Evolutionary conservation across 2,329 filamentous ascomycete genomes (phyloP).

Genomic region (Alternaria solani): DNA sequence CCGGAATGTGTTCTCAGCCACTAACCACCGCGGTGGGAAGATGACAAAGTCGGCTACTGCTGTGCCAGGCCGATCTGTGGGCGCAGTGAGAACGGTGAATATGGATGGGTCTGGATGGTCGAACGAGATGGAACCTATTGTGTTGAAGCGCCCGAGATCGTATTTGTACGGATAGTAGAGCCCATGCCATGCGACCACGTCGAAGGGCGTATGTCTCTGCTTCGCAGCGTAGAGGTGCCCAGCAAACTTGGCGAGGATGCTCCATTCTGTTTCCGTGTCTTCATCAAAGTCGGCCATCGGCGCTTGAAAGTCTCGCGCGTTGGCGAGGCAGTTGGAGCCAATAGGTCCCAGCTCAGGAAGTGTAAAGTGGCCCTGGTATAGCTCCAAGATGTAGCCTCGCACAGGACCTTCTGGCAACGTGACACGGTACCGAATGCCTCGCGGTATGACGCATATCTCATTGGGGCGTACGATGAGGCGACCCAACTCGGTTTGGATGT

Average conservation of each 20-base stretch:
- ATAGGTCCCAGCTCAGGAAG: conserved; percentile 73
- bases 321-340: conserved; percentile 71
- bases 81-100: conserved; percentile 72
- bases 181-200: conserved; percentile 77
- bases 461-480: conserved; percentile 70
- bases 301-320: conserved; percentile 69
- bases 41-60: conserved; percentile 75
- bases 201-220: conserved; percentile 73
- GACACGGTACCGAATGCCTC: conserved; percentile 71
- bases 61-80: conserved; percentile 62
- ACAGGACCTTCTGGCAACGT: conserved; percentile 66
- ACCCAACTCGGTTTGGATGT: conserved; percentile 74
- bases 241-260: conserved; percentile 68
- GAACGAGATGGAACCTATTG: conserved; percentile 63
- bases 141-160: conserved; percentile 66
- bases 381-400: conserved; percentile 72
- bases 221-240: conserved; percentile 67
- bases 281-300: conserved; percentile 67
- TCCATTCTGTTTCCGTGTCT: conserved; percentile 63
- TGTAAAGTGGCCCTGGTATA: conserved; percentile 70
- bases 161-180: conserved; percentile 70
- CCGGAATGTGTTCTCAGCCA: conserved; percentile 73
- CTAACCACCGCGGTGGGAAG: conserved; percentile 76
- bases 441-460: conserved; percentile 72
- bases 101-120: conserved; percentile 74